Evolutionary conservation across 805 yeast species (phyloP), one percentile per base, ranked within the genome.

Genomic region (Teunomyces panamensis): DNA sequence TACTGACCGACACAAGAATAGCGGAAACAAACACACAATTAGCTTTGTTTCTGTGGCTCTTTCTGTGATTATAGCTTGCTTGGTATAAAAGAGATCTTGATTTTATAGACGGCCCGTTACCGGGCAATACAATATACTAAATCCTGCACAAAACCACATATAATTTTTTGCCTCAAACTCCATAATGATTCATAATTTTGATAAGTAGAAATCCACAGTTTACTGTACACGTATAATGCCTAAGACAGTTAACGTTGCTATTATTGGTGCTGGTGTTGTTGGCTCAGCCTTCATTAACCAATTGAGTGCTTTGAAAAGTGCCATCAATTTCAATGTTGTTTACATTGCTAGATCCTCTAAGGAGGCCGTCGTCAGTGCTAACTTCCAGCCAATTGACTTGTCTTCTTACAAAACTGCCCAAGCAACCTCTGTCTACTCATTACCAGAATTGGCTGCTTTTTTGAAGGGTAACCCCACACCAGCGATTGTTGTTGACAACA

Each of bases 231-330:
- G 34, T 16, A 39, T 8, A 32, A 64, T 61, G 66, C 42, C 50
- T 43, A 68, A 57, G 59, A 68, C 76, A 36, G 76, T 73, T 34
- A 71, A 73, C 54, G 68, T 73, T 36, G 78, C 78, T 37, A 72
- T 73, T 44, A 71, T 68, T 51, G 89, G 90, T 46, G 84, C 97
- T 46, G 99, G 99, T 60, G 94, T 92, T 44, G 98, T 94, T 52
- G 99, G 99, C 50, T 79, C 94, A 24, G 88, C 96, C 44, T 89
- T 90, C 73, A 74, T 94, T 66, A 80, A 79, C 68, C 99, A 92
- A 73, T 79, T 92, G 62, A 74, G 78, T 45, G 71, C 74, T 49
- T 68, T 88, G 54, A 79, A 80, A 56, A 66, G 85, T n/a, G 46
- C 81, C 20, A 81, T 87, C 58, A 70, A 74, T 30, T 89, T 84